Evolutionary conservation across 2,329 filamentous ascomycete species (phyloP).

Genomic region (Hypoxylon rubiginosum): DNA sequence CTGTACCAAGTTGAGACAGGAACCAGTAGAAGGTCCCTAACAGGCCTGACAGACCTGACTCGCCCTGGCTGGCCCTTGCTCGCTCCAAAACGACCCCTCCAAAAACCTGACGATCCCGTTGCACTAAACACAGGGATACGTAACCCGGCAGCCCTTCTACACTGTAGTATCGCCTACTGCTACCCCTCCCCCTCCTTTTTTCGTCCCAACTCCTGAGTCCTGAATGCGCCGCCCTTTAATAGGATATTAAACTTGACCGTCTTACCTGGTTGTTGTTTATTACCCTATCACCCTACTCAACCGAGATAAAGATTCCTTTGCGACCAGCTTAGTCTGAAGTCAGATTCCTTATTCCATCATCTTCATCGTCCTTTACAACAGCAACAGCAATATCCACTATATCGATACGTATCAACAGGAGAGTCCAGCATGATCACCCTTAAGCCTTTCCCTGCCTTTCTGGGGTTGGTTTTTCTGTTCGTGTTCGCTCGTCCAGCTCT

Average conservation of each 20-base stretch:
- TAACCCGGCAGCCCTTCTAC: slow-evolving; percentile 2
- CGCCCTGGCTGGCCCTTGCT: neutral
- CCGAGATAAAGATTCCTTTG: slow-evolving; percentile 10
- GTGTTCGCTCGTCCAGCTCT: slow-evolving; percentile 75
- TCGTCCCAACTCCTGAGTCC: slow-evolving; percentile 11
- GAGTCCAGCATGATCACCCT: slow-evolving; percentile 61
- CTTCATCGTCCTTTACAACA: slow-evolving; percentile 17
- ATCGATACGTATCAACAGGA: slow-evolving; percentile 5
- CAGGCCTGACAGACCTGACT: no score
- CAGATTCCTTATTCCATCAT: slow-evolving; percentile 11
- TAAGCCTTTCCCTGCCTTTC: slow-evolving; percentile 64
- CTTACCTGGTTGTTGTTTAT: slow-evolving; percentile 21
- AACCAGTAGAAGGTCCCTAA: neutral
- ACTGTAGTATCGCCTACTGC: slow-evolving; percentile 4
- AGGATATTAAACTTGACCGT: slow-evolving; percentile 19
- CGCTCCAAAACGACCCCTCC: slow-evolving; percentile 3
- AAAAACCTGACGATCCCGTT: slow-evolving; percentile 29
- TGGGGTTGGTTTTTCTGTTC: slow-evolving; percentile 73
- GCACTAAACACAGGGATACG: slow-evolving; percentile 26
- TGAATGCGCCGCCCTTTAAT: slow-evolving; percentile 33
- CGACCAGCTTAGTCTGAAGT: slow-evolving; percentile 6
- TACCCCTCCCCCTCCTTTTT: slow-evolving; percentile 44
- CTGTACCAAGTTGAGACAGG: slow-evolving; percentile 7
- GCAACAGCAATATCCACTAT: slow-evolving; percentile 8
- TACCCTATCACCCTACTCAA: neutral